phyloP scores from a whole-genome alignment of 495 filamentous ascomycete species.

The Acidomyces sp. region DNA sequence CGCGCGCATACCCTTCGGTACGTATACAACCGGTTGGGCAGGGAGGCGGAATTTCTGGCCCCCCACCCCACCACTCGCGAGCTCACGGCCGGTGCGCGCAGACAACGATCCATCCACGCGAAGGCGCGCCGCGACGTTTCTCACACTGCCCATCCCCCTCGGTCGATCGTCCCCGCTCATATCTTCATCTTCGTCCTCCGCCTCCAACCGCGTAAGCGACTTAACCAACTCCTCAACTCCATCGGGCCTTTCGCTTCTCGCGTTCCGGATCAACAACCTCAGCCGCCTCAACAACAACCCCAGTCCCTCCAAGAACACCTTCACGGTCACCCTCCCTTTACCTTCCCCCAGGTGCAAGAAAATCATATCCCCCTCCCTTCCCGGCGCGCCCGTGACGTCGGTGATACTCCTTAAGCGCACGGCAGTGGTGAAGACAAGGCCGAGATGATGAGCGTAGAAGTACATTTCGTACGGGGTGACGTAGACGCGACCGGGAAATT shows the following conservation, averaged over 20 bases:
- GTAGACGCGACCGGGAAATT: conserved; percentile 77
- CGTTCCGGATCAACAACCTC: conserved; percentile 68
- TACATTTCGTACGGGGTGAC: conserved; percentile 76
- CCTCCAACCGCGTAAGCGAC: conserved; percentile 54
- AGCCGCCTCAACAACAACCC: conserved; percentile 68
- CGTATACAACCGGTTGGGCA: conserved; percentile 64
- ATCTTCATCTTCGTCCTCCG: conserved; percentile 62
- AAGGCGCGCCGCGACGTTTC: conserved; percentile 46
- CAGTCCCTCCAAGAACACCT: conserved; percentile 82
- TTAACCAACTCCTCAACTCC: conserved; percentile 51
- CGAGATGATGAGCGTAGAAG: conserved; percentile 90
- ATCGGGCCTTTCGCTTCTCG: conserved; percentile 50
- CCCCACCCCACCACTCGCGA: no score
- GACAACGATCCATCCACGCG: conserved; percentile 49
- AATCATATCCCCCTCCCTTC: conserved; percentile 84
- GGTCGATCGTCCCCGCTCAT: conserved; percentile 29
- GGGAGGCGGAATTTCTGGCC: conserved; percentile 81
- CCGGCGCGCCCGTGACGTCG: conserved; percentile 81
- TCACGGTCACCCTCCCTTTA: conserved; percentile 60
- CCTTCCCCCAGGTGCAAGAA: conserved; percentile 65
- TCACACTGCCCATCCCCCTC: conserved; percentile 20
- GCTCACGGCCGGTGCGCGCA: conserved; percentile 33
- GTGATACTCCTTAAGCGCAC: conserved; percentile 59
- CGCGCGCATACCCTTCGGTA: conserved; percentile 64
- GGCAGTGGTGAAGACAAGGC: conserved; percentile 72